Conservation (phyloP, 768 basidiomycete genomes). For the Strobilomyces echinocephalus region DNA sequence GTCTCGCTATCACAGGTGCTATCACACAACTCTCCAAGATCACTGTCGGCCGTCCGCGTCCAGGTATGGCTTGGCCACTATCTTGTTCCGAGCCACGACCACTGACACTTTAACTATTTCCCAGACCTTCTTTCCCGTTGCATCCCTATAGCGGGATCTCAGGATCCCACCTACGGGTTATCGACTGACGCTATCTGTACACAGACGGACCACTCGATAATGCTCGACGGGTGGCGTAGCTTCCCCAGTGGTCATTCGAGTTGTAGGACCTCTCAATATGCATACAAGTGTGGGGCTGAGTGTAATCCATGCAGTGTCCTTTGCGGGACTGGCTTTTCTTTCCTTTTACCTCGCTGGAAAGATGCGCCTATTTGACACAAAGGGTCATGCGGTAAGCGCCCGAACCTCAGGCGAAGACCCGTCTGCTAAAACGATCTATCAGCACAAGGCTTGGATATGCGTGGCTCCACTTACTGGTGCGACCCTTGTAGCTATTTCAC, state of each 20-base stretch:
- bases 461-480: constrained; percentile 75
- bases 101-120: neutral
- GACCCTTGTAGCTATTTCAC: constrained; percentile 71
- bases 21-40: constrained; percentile 84
- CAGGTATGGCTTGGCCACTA: constrained; percentile 43
- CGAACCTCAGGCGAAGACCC: neutral
- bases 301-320: constrained; percentile 58
- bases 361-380: constrained; percentile 80
- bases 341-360: constrained; percentile 89
- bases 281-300: neutral
- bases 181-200: constrained; percentile 78
- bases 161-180: constrained; percentile 68
- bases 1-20: constrained; percentile 70
- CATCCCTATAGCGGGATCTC: constrained; percentile 57
- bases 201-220: constrained; percentile 48
- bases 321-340: constrained; percentile 88
- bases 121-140: constrained; percentile 43
- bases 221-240: constrained; percentile 85
- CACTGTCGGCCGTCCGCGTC: constrained; percentile 85
- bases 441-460: constrained; percentile 82
- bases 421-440: constrained; percentile 3
- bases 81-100: neutral
- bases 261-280: constrained; percentile 41
- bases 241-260: constrained; percentile 92
- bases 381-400: constrained; percentile 60